phyloP scores from a whole-genome alignment of 1,284 basidiomycete species.

The Rhodotorula sp. region DNA sequence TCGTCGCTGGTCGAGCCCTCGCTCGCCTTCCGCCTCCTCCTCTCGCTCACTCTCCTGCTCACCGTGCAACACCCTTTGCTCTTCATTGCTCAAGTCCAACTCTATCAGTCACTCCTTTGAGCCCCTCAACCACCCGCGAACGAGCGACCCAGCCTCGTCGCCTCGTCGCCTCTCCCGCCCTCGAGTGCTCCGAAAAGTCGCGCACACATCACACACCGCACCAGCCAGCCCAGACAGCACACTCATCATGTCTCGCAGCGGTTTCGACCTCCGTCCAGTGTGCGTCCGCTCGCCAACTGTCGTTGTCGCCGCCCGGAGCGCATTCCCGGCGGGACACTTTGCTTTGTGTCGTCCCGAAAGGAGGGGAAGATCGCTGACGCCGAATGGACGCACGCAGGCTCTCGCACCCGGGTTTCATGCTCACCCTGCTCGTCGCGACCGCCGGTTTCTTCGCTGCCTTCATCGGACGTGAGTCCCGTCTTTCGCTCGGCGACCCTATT shows the following conservation, averaged over 20 bases:
- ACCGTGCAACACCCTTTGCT: background rate
- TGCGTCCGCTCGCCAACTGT: background rate
- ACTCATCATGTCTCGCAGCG: conserved; percentile 14
- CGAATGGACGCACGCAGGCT: conserved; percentile 12
- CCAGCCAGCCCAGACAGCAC: background rate
- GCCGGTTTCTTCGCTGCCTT: conserved; percentile 87
- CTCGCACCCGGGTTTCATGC: conserved; percentile 83
- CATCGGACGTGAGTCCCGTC: conserved; percentile 64
- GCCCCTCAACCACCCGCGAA: background rate
- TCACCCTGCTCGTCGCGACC: conserved; percentile 72
- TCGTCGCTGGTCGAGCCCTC: background rate
- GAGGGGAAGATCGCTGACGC: background rate
- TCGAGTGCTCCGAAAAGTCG: background rate
- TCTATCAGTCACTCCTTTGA: background rate
- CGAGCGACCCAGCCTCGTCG: background rate
- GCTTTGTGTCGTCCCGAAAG: background rate
- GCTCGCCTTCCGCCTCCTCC: background rate
- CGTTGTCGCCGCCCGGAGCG: background rate
- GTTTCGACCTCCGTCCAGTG: conserved; percentile 26
- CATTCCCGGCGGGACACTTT: no score
- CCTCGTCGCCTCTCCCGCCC: background rate
- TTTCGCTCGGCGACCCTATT: conserved; percentile 7
- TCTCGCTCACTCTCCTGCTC: background rate
- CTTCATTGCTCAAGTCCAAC: background rate
- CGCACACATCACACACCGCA: background rate